These are phyloP conservation scores for Xylaria digitata DNA, from an alignment of 2,329 filamentous ascomycete genomes.

Conservation along the genomic window DNA sequence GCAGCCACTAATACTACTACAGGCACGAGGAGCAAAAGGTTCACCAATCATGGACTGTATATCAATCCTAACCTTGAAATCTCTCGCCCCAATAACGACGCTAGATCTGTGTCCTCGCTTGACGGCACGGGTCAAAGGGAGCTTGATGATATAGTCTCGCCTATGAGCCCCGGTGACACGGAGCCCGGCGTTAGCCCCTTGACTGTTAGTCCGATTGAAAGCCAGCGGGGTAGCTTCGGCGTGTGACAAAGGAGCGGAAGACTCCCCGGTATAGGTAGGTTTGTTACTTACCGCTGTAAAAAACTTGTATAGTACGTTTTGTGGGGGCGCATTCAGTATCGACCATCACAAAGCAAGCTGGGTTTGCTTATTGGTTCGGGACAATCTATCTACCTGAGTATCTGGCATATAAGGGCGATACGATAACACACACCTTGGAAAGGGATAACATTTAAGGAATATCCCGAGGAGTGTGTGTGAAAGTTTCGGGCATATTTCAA, in stretches of 20 bases:
- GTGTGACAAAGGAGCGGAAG: not conserved
- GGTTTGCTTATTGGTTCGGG: not conserved
- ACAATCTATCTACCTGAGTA: not conserved
- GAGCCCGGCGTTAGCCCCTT: constrained; percentile 29
- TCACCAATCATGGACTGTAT: not conserved
- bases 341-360: not conserved
- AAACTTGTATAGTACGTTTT: not conserved
- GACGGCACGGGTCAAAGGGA: constrained; percentile 26
- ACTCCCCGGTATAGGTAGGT: too few relatives aligned
- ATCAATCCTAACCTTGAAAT: not conserved
- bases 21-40: not conserved
- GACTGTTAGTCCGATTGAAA: constrained; percentile 43
- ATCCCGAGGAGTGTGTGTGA: not conserved
- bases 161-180: constrained; percentile 33
- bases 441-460: too few relatives aligned
- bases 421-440: not conserved
- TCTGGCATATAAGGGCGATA: not conserved
- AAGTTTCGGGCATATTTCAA: not conserved
- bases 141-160: constrained; percentile 39
- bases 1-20: not conserved
- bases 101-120: constrained; percentile 37
- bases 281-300: not conserved
- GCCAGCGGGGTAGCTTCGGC: constrained; percentile 37
- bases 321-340: not conserved
- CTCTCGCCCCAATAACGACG: not conserved